Base-by-base conservation (phyloP, 768 basidiomycete species). In the Mycena kentingensis region DNA sequence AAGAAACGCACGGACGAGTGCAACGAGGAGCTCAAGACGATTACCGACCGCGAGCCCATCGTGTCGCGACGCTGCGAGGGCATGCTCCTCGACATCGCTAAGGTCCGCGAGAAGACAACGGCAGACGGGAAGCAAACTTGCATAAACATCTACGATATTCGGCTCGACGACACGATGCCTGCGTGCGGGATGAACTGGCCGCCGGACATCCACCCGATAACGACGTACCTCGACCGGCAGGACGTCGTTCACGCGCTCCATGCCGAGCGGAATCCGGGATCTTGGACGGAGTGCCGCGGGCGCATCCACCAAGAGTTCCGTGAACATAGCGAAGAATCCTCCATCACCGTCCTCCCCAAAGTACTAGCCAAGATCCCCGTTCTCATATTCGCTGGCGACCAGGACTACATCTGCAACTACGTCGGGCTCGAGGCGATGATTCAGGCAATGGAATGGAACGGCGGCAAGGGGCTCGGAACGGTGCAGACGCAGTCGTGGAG, bases 171-270 rank as follows among this genome's bases (percentile, higher is more conserved):
- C 65, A 79, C 79, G 12, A 73, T 67, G 29, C 97, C 97, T 16
- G 87, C 83, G 1, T 99, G 97, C 68, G 97, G 96, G 3, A 90
- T 96, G 93, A 96, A 94, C 71, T 99, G 95, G 96, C 96, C 95
- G 6, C 85, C 87, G 28, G 92, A 94, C 63, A 83, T 98, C 42
- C 68, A 77, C 3, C 80, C 84, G 41, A 74, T 98, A 8, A 87
- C 85, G 16, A 70, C 73, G 1, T 96, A 94, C 65, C 81, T 99
- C 4, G 83, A 82, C 24, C 84, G 90, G 18, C 61, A 70, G 5
- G 92, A 95, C 57, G 97, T 99, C 42, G 79, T 92, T 22, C 57
- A 51, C 1, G 91, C 95, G 0, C 71, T 99, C 0, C 97, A 99
- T 64, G 97, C 96, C 0, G 72, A 70, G 1, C 78, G 75, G 5